Evolutionary conservation across 1,139 yeast genomes (phyloP).

Genomic region (Blastobotrys ciferrii): DNA sequence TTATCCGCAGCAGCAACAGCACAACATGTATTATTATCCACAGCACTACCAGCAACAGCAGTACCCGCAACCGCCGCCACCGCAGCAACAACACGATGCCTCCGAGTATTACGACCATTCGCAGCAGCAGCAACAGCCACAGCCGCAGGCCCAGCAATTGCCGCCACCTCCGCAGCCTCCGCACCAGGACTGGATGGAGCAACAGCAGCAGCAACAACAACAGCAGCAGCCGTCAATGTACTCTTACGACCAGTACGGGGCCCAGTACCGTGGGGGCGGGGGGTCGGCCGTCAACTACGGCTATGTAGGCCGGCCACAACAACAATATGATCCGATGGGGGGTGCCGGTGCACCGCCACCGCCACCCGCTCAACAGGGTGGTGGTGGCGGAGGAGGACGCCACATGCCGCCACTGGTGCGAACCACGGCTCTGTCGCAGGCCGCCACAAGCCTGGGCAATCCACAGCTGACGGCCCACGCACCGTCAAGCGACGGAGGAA

Average conservation of each 20-base stretch:
- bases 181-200: slow-evolving; percentile 6
- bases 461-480: slow-evolving; percentile 16
- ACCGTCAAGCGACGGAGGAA: slow-evolving; percentile 5
- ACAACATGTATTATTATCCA: slow-evolving; percentile 8
- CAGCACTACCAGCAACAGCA: slow-evolving; percentile 9
- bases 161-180: slow-evolving; percentile 6
- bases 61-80: slow-evolving; percentile 7
- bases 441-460: slow-evolving; percentile 29
- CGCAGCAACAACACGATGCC: slow-evolving; percentile 2
- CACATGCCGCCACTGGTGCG: slow-evolving; percentile 31
- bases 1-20: slow-evolving; percentile 7
- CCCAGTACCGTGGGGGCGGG: slow-evolving; percentile 6
- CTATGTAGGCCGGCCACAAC: slow-evolving; percentile 10
- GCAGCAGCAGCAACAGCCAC: slow-evolving; percentile 8
- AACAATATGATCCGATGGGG: slow-evolving; percentile 1
- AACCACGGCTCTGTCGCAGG: slow-evolving; percentile 33
- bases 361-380: background rate
- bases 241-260: slow-evolving; percentile 10
- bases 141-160: slow-evolving; percentile 12
- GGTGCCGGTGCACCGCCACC: background rate
- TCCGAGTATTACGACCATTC: background rate
- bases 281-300: slow-evolving; percentile 4
- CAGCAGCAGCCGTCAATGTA: slow-evolving; percentile 8
- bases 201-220: slow-evolving; percentile 12
- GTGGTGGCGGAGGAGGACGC: slow-evolving; percentile 1